Evolutionary conservation across 2,329 filamentous ascomycete genomes (phyloP).

Genomic region (Fusarium sp.): DNA sequence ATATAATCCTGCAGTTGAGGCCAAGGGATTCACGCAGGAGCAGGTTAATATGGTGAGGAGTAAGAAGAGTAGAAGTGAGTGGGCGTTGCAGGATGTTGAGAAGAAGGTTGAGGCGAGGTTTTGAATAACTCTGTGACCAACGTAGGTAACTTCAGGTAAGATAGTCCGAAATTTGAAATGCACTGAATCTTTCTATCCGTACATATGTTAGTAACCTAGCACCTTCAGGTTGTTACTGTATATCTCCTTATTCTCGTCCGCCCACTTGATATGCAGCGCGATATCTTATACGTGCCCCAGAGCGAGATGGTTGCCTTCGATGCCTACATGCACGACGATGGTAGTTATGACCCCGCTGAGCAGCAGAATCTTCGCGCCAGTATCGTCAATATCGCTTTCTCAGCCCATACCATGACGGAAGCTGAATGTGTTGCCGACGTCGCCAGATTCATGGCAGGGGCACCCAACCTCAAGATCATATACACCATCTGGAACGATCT

Average conservation of each 20-base stretch:
- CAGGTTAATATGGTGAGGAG: constrained; percentile 80
- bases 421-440: not conserved
- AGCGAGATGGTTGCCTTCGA: not conserved
- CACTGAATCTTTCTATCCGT: too few relatives aligned
- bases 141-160: too few relatives aligned
- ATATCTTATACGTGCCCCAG: not conserved
- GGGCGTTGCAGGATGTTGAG: constrained; percentile 77
- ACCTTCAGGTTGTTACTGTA: too few relatives aligned
- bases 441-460: not conserved
- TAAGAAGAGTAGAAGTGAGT: constrained; percentile 72
- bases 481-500: not conserved
- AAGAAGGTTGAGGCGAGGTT: constrained; percentile 55
- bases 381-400: not conserved
- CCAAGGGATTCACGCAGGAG: constrained; percentile 84
- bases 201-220: too few relatives aligned
- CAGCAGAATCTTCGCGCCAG: not conserved
- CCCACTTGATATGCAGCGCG: not conserved
- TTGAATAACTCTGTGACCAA: constrained; percentile 24
- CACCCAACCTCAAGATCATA: not conserved
- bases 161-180: too few relatives aligned
- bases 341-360: not conserved
- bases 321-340: not conserved
- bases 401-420: not conserved
- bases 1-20: constrained; percentile 92
- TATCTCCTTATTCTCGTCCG: not conserved